phyloP scores from a whole-genome alignment of 2,329 filamentous ascomycete species.

The Aspergillus aculeatus region DNA sequence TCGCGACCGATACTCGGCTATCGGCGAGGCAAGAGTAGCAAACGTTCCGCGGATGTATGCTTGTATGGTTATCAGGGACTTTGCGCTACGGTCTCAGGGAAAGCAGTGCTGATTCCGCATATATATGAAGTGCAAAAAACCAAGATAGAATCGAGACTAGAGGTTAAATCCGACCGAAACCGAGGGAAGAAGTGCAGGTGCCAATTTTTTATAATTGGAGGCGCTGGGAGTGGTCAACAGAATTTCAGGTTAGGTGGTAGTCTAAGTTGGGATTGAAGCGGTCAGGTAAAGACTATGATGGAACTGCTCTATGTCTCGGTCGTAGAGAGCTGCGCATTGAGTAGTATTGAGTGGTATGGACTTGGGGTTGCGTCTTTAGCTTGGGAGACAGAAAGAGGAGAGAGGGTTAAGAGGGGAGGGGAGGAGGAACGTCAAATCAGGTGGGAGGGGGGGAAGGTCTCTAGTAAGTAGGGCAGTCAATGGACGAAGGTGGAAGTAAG shows the following conservation, averaged over 20 bases:
- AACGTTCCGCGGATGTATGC: neutral
- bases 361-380: neutral
- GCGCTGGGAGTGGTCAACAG: neutral
- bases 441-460: constrained; percentile 9
- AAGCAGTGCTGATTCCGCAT: neutral
- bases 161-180: neutral
- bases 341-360: neutral
- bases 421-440: constrained; percentile 9
- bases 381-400: neutral
- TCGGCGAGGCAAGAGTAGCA: neutral
- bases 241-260: neutral
- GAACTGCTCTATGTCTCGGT: neutral
- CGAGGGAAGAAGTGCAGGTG: neutral
- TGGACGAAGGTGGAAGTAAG: constrained; percentile 18
- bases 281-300: neutral
- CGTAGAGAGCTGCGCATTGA: neutral
- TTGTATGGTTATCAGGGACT: neutral
- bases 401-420: neutral
- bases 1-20: neutral
- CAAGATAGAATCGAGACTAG: neutral
- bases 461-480: constrained; percentile 8
- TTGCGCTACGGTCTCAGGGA: neutral
- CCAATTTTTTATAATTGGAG: neutral
- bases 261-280: neutral
- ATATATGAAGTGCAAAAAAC: neutral